phyloP scores from a whole-genome alignment of 148 eudicot genomes.

The Rhododendron ovatum region DNA sequence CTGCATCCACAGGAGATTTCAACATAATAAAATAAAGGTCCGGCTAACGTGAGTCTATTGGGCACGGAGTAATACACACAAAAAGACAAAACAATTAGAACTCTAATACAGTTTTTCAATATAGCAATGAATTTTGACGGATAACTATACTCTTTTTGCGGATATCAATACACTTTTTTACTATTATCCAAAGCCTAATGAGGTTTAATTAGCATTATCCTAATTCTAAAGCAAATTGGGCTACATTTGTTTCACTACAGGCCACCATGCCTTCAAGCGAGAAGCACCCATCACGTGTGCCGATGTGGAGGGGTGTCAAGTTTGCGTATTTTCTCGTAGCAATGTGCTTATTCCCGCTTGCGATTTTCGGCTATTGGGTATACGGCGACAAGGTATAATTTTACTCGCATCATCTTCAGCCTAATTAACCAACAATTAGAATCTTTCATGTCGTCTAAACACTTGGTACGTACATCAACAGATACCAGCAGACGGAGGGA shows the following conservation, averaged over 20 bases:
- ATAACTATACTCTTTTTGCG: no score
- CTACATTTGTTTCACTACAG: conserved; percentile 26
- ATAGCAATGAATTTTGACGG: background rate
- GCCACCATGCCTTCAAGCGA: conserved; percentile 90
- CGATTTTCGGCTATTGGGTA: conserved; percentile 88
- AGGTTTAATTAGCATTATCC: background rate
- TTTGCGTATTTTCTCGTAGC: conserved; percentile 58
- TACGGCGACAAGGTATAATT: conserved; percentile 62
- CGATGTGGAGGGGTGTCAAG: conserved; percentile 90
- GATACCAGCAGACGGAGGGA: conserved; percentile 70
- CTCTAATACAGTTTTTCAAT: no score
- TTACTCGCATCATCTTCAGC: background rate
- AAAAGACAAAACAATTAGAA: no score
- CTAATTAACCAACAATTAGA: background rate
- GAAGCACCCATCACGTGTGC: conserved; percentile 79
- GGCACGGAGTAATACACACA: no score
- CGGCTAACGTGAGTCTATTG: no score
- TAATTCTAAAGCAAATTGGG: background rate
- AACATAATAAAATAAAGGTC: background rate
- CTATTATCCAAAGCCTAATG: background rate
- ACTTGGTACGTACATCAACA: conserved; percentile 11
- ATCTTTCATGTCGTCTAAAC: background rate
- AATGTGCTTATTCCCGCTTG: conserved; percentile 71
- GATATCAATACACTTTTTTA: no score
- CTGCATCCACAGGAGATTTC: background rate